phyloP scores from a whole-genome alignment of 2,329 filamentous ascomycete species.

The Neofusicoccum laricinum region DNA sequence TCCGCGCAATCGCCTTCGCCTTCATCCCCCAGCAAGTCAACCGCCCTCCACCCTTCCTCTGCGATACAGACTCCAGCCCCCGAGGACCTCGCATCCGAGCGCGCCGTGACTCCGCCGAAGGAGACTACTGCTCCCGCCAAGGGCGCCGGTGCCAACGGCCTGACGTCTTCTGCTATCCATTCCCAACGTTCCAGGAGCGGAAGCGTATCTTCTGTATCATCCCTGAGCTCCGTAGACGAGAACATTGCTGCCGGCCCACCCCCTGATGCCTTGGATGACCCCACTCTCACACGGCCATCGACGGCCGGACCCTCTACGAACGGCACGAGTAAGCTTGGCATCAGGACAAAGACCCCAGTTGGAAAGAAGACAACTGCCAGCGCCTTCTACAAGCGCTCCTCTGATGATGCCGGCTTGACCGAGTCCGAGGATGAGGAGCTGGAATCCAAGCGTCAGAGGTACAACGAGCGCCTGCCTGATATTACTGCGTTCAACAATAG shows the following conservation, averaged over 20 bases:
- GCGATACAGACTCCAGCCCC: not conserved
- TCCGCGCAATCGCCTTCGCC: constrained; percentile 5
- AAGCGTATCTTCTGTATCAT: constrained; percentile 9
- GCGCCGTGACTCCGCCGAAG: not conserved
- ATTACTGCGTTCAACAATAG: not conserved
- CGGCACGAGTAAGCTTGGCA: not conserved
- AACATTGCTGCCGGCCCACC: constrained; percentile 11
- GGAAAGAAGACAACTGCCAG: not conserved
- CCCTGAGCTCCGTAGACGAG: constrained; percentile 15
- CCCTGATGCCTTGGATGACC: not conserved
- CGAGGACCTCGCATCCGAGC: not conserved
- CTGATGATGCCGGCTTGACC: constrained; percentile 11
- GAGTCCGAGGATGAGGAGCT: constrained; percentile 13
- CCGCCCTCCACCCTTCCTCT: not conserved
- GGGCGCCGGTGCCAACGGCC: constrained; percentile 1
- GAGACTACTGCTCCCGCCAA: not conserved
- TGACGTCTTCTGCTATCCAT: constrained; percentile 4
- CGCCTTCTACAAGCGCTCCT: not conserved
- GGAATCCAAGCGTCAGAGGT: constrained; percentile 9
- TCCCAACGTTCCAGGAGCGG: constrained; percentile 3
- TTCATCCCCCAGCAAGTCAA: not conserved
- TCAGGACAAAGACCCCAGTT: not conserved
- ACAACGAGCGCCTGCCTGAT: not conserved
- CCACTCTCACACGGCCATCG: not conserved
- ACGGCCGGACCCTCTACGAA: not conserved